Base-by-base conservation (phyloP, 2,329 filamentous ascomycete genomes). In the Tolypocladium inflatum region DNA sequence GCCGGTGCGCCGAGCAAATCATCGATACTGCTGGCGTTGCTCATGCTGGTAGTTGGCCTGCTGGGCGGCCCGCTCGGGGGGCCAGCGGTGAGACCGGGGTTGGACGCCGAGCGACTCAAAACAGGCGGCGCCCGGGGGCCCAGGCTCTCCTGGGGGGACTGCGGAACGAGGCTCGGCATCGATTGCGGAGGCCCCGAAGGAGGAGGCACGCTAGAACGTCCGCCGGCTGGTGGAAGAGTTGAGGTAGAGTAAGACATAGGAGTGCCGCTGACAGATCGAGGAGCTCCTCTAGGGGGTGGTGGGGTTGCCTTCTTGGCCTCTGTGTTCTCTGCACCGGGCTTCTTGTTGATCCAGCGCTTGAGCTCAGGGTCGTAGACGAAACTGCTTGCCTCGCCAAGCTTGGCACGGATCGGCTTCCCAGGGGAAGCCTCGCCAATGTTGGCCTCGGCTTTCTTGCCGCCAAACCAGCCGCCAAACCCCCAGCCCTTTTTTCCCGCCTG, bases 301-400 rank as follows among this genome's bases (percentile, higher is more conserved):
- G 93, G 89, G 0, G 91, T 86, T 1, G 86, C 85, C 53, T 81
- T 77, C 62, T 84, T 81, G 3, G 82, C 76, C 33, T 80, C 76
- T 10, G 76, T 75, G 50, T 82, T 82, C 57, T 88, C 86, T 9
- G 83, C 81, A 15, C 87, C 87, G 13, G 85, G 84, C 70, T 96
- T 97, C 78, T 97, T 97, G 78, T 99, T 97, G 70, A 99, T 81
- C 95, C 95, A 99, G 70, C 94, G 91, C 78, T 96, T 95, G 56
- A 96, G 82, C n/a, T 97, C 90, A 2, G 91, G 89, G 68, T 99
- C 94, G 67, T 94, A 99, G 64, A 93, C 88, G 73, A 99, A 97
- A 52, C 86, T 91, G 71, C 85, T 96, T 68, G 94, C 85, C 72
- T 99, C 95, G 61, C 93, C 95, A 10, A 99, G 82, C 68, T 99